phyloP scores from a whole-genome alignment of 2,329 filamentous ascomycete genomes.

The Fusarium armeniacum region DNA sequence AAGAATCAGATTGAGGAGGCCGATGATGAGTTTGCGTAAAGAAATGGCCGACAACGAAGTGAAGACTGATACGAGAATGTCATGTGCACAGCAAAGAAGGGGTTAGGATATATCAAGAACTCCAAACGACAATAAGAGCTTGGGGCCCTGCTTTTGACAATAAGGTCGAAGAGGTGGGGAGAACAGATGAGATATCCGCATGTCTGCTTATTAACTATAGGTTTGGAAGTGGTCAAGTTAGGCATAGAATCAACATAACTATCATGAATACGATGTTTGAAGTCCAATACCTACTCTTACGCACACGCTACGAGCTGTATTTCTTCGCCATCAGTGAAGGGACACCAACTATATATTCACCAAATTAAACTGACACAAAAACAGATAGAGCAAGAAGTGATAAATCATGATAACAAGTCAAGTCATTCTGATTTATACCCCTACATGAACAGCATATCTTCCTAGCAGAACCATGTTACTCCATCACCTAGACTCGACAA shows the following conservation, averaged over 20 bases:
- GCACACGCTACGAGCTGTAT: background rate
- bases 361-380: background rate
- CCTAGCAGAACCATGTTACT: background rate
- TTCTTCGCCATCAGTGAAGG: background rate
- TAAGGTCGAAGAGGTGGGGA: conserved; percentile 23
- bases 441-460: background rate
- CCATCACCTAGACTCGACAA: background rate
- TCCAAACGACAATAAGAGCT: background rate
- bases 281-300: background rate
- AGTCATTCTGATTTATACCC: background rate
- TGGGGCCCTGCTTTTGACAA: conserved; percentile 22
- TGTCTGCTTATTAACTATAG: conserved; percentile 15
- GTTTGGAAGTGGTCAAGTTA: conserved; percentile 11
- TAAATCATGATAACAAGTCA: background rate
- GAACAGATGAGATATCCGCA: conserved; percentile 10
- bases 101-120: conserved; percentile 42
- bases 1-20: conserved; percentile 83
- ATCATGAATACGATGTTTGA: conserved; percentile 22
- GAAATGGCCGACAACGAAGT: background rate
- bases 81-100: conserved; percentile 3
- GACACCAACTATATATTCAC: background rate
- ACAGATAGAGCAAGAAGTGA: background rate
- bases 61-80: conserved; percentile 2
- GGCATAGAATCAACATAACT: conserved; percentile 30
- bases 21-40: conserved; percentile 60